Conservation (phyloP, 1,139 yeast genomes). For the Yamadazyma atlantica region DNA sequence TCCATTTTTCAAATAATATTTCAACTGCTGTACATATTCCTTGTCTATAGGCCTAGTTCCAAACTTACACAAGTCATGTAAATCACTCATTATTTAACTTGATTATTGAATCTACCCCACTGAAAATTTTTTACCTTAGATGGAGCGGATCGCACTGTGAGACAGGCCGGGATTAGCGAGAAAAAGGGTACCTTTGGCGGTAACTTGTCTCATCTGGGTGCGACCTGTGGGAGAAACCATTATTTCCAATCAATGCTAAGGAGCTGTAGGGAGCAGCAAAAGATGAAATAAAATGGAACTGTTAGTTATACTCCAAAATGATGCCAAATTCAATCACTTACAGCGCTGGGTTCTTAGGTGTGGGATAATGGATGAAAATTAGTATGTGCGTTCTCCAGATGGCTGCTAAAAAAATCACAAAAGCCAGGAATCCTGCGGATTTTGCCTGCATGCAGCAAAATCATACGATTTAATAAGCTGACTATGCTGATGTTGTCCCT, state of each 20-base stretch:
- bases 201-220: too few relatives aligned
- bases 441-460: background rate
- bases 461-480: background rate
- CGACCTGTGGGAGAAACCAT: too few relatives aligned
- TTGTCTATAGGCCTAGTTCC: conserved; percentile 53
- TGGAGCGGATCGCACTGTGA: background rate
- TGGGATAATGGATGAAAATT: too few relatives aligned
- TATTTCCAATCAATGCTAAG: too few relatives aligned
- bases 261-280: too few relatives aligned
- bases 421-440: background rate
- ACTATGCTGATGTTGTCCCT: background rate
- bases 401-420: background rate
- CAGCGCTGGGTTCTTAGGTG: too few relatives aligned
- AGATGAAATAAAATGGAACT: background rate
- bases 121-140: conserved; percentile 1
- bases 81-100: conserved; percentile 54
- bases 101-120: background rate
- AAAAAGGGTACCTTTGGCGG: too few relatives aligned
- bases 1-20: conserved; percentile 53
- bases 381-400: background rate
- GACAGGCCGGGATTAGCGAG: too few relatives aligned
- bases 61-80: conserved; percentile 68
- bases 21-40: conserved; percentile 46
- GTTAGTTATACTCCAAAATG: too few relatives aligned
- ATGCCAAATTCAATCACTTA: too few relatives aligned